Base-by-base conservation (phyloP, 495 filamentous ascomycete species). In the Penicillium salamii region DNA sequence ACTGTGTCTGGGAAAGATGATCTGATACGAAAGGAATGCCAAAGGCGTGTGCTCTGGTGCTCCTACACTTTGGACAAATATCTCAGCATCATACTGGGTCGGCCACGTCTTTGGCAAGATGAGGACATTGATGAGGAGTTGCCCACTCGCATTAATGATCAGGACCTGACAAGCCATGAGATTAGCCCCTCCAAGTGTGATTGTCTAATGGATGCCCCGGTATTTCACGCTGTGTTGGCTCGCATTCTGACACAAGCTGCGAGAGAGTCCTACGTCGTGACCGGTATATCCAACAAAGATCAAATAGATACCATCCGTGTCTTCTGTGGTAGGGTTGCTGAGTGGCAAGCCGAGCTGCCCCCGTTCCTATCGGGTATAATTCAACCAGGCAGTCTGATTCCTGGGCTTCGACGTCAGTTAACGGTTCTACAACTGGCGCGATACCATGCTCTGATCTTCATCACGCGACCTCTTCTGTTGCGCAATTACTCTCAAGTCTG, bases 41-140 rank as follows among this genome's bases (percentile, higher is more conserved):
- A 49, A 11, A 46, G 57, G 3, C 57, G 63, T n/a, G 37, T 63
- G 1, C 28, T 66, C 5, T 66, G 63, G 63, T 61, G 63, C 34
- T 62, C 57, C 5, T 66, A 63, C 31, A 66, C 63, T 5, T 40
- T 66, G 6, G 63, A 66, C 34, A 58, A 63, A 45, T 66, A 66
- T 35, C 43, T 66, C 12, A 66, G 63, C 31, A 45, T 66, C 5
- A 66, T 66, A 7, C 38, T 66, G 11, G 63, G 63, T 14, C 51
- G 59, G 17, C 63, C 63, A 15, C 53, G 57, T 21, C 45, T 66
- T 5, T 57, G 57, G 42, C 57, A 59, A 3, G 63, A 66, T 13
- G 55, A 59, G 9, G 63, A 66, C 31, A 24, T 66, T 12, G 59
- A 63, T 11, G 54, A 61, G 41, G 53, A 59, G 3, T 54, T 63